Conservation (phyloP, 495 filamentous ascomycete genomes). For the Tuber umbilicatum region DNA sequence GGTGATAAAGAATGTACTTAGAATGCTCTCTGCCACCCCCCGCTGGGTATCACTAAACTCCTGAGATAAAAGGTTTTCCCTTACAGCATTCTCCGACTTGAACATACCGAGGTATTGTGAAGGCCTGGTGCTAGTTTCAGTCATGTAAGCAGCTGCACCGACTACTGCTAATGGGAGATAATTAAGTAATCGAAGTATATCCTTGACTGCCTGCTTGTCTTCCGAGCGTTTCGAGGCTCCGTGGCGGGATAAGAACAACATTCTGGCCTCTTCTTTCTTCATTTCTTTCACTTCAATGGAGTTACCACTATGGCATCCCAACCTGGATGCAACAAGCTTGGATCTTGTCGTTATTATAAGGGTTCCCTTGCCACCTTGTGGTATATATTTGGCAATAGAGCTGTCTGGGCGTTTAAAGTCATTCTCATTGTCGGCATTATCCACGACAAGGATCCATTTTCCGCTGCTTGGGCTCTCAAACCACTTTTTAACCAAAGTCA, state of each 20-base stretch:
- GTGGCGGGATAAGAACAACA: neutral
- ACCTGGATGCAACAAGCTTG: conserved; percentile 5
- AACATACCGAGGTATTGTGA: neutral
- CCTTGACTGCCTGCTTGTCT: neutral
- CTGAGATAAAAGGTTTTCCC: conserved; percentile 9
- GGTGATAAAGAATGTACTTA: conserved; percentile 48
- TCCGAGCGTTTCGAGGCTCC: neutral
- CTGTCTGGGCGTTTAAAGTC: conserved; percentile 15
- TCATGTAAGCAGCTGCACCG: conserved; percentile 12
- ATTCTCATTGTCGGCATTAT: conserved; percentile 43
- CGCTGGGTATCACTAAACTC: conserved; percentile 31
- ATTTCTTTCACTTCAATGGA: neutral
- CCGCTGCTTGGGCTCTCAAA: conserved; percentile 18
- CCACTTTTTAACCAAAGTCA: conserved; percentile 10
- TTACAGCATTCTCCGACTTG: neutral
- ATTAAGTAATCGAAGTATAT: conserved; percentile 3
- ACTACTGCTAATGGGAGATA: conserved; percentile 23
- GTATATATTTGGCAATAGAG: conserved; percentile 12
- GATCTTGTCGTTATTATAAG: conserved; percentile 17
- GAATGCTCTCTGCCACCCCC: conserved; percentile 25
- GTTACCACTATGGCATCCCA: neutral
- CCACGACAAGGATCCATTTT: conserved; percentile 42
- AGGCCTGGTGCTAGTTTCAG: neutral
- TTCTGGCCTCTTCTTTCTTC: neutral
- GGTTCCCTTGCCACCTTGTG: conserved; percentile 15